Base-by-base conservation (phyloP, 192 early-diverging fungal species). In the Gryganskiella cystojenkinii region DNA sequence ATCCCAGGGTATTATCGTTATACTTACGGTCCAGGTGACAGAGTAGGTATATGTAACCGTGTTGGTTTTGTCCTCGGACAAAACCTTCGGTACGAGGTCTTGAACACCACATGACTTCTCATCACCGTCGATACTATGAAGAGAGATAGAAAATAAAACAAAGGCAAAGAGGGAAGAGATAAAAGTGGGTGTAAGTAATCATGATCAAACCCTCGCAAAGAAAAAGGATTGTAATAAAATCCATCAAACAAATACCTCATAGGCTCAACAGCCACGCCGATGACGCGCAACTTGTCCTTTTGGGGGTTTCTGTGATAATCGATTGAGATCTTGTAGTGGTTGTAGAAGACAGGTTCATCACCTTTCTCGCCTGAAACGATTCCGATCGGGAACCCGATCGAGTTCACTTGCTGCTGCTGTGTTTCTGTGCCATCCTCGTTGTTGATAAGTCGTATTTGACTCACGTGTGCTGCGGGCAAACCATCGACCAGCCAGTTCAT, bases 401-500 rank as follows among this genome's bases (percentile, higher is more conserved):
- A 86, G 62, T 92, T 93, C 61, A 92, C 85, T 47, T 71, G 14
- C 40, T 84, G 62, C 35, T 82, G 52, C 22, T 85, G n/a, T n/a
- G n/a, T n/a, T n/a, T n/a, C n/a, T n/a, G n/a, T n/a, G n/a, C n/a
- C n/a, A n/a, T n/a, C 82, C 53, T 90, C 82, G 34, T 75, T 68
- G 56, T 50, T 42, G 90, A 86, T 4, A 70, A 62, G 50, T 85
- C 83, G 19, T 65, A 81, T 28, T 71, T 85, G 17, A 90, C 95
- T 55, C 88, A 64, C 40, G 30, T 69, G 67, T 17, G 60, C 74
- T 13, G 49, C 95, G 1, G 97, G 97, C 20, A 99, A 85, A 6
- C 95, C 95, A 82, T 99, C 97, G 43, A 99, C 92, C 56, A 95
- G 81, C 92, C 92, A 93, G 76, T 93, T 95, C 56, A 91, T 82